Conservation (phyloP, 2,329 filamentous ascomycete genomes). For the Lecanicillium sp. region DNA sequence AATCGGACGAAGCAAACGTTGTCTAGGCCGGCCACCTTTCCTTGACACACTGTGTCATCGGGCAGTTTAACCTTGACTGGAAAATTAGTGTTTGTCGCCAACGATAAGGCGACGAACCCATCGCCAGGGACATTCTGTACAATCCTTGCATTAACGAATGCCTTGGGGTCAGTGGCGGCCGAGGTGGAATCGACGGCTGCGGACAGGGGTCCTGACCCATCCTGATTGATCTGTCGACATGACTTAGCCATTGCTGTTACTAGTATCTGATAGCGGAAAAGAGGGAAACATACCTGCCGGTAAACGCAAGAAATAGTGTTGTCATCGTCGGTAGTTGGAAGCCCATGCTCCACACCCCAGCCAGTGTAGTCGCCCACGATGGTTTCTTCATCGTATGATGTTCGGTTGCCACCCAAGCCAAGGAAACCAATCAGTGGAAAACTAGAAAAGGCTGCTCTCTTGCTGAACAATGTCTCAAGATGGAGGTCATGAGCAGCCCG, state of each 20-base stretch:
- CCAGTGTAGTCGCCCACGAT: conserved; percentile 2
- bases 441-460: too few species aligned
- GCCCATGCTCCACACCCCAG: conserved; percentile 5
- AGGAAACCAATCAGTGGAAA: neutral
- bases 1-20: conserved; percentile 14
- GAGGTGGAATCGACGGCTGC: conserved; percentile 10
- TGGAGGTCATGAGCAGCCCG: too few species aligned
- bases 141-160: conserved; percentile 3
- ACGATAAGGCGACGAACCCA: conserved; percentile 3
- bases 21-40: conserved; percentile 12
- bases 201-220: conserved; percentile 5
- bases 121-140: conserved; percentile 4
- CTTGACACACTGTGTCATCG: conserved; percentile 6
- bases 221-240: conserved; percentile 6
- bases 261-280: too few species aligned
- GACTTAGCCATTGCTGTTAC: too few species aligned
- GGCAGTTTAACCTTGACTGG: conserved; percentile 8
- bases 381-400: neutral
- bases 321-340: conserved; percentile 1
- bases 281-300: conserved; percentile 1
- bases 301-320: conserved; percentile 1
- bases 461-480: too few species aligned
- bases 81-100: conserved; percentile 10
- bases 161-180: conserved; percentile 4
- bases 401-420: neutral